Conservation (phyloP, 2,329 filamentous ascomycete species). For the Ceratocystis cubensis region DNA sequence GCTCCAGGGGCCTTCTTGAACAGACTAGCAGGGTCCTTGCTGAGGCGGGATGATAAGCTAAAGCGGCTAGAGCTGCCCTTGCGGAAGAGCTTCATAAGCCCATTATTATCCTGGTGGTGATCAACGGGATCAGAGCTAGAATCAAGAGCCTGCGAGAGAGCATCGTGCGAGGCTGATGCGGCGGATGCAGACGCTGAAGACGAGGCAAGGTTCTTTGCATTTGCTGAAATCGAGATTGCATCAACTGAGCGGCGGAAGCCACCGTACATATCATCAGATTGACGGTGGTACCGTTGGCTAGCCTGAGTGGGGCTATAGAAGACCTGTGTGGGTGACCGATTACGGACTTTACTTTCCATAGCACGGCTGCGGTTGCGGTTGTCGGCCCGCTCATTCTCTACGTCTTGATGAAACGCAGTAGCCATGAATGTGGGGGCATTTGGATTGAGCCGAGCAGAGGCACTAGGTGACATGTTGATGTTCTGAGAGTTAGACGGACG, state of each 20-base stretch:
- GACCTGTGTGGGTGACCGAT: not conserved
- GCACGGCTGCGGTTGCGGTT: slow-evolving; percentile 25
- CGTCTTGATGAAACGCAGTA: slow-evolving; percentile 45
- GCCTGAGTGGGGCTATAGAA: not conserved
- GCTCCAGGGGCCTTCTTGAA: slow-evolving; percentile 46
- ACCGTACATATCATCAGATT: not conserved
- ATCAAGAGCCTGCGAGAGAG: slow-evolving; percentile 43
- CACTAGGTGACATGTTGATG: slow-evolving; percentile 34
- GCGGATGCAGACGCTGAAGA: slow-evolving; percentile 24
- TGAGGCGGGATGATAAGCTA: slow-evolving; percentile 44
- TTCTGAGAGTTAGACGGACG: slow-evolving; percentile 37
- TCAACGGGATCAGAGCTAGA: slow-evolving; percentile 26
- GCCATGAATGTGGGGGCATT: slow-evolving; percentile 78
- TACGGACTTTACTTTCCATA: slow-evolving; percentile 27
- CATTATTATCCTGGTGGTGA: slow-evolving; percentile 41
- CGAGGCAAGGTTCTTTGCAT: slow-evolving; percentile 45
- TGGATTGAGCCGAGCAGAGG: slow-evolving; percentile 62
- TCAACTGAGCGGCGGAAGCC: slow-evolving; percentile 46
- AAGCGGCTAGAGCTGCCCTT: slow-evolving; percentile 57
- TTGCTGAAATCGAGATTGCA: slow-evolving; percentile 43
- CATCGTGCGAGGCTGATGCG: slow-evolving; percentile 37
- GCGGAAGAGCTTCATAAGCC: slow-evolving; percentile 46
- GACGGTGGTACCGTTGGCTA: not conserved
- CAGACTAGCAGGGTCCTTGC: slow-evolving; percentile 40
- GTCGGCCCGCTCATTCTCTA: slow-evolving; percentile 26